Evolutionary conservation across 805 yeast genomes (phyloP), one percentile per base, ranked within the genome.

Genomic region (Starmerella etchellsii): DNA sequence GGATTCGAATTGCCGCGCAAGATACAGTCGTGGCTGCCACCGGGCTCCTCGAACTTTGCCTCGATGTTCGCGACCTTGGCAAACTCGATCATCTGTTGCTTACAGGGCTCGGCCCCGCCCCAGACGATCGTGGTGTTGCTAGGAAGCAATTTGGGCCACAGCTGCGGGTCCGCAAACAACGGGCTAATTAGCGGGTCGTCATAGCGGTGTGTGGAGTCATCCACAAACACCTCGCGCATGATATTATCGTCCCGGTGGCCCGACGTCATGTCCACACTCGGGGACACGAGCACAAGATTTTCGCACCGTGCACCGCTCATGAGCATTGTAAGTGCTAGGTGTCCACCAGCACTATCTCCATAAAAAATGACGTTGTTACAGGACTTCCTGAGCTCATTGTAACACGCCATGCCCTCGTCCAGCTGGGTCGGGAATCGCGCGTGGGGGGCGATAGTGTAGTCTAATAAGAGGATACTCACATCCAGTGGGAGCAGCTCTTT

Each of bases 261-360:
- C 7, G 40, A 34, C 6, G 47, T 36, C 36, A 43, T 37, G 34
- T 46, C 52, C 11, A 43, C 41, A 34, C 49, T 46, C 2, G 56
- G 56, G 22, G 51, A 46, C 5, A 44, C 36, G 18, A 51, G 41
- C 24, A 37, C 38, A 8, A 41, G 20, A 2, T 48, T 46, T 22
- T 41, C 19, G 33, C 31, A 47, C 34, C 16, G 34, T n/a, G 31
- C 36, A 23, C 38, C 41, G n/a, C 24, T 37, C 5, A 37, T 27
- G 6, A 43, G 36, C 36, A 50, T 23, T 4, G 49, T 49, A 13
- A 56, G 37, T 2, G 49, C 41, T 24, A 60, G 41, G 34, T 56
- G 54, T 1, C 56, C 63, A 20, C 64, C 63, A 11, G 57, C 57
- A 9, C 62, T 58, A 37, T 60, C 64, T 15, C 64, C 64, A 22